Percentiles rank a stretch among this genome's conserved stretches.
Conservation (phyloP, 2,329 filamentous ascomycete species). For the Aspergillus pseudoterreus region DNA sequence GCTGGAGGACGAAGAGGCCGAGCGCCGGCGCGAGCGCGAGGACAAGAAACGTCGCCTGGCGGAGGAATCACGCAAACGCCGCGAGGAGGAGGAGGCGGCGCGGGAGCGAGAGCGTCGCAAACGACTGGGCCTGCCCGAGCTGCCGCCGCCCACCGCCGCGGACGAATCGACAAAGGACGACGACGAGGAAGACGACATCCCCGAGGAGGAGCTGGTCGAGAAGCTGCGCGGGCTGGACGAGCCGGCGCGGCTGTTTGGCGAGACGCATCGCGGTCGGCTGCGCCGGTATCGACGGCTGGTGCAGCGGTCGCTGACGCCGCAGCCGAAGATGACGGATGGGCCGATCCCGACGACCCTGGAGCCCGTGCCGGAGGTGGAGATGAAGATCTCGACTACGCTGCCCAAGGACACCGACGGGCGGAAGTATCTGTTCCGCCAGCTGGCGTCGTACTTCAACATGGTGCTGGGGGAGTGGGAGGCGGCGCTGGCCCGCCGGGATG, state of each 20-base stretch:
- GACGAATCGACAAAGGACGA: constrained; percentile 17
- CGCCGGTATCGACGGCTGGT: constrained; percentile 66
- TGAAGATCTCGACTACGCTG: constrained; percentile 70
- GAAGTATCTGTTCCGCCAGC: constrained; percentile 75
- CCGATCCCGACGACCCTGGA: constrained; percentile 84
- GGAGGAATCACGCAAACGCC: constrained; percentile 68
- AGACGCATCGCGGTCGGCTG: constrained; percentile 66
- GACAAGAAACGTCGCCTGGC: constrained; percentile 79
- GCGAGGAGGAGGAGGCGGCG: constrained; percentile 69
- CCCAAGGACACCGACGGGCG: constrained; percentile 63
- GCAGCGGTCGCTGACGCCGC: constrained; percentile 37
- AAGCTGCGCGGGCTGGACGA: constrained; percentile 70
- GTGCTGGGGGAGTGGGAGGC: constrained; percentile 83
- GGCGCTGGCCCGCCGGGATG: constrained; percentile 62
- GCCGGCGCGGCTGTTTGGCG: constrained; percentile 75
- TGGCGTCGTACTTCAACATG: constrained; percentile 95
- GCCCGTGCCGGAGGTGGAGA: constrained; percentile 77
- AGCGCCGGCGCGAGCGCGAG: constrained; percentile 65
- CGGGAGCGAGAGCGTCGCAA: constrained; percentile 71
- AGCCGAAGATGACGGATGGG: constrained; percentile 56
- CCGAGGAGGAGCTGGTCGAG: constrained; percentile 64
- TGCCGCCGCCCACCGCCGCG: constrained; percentile 40
- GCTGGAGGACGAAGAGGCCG: constrained; percentile 77
- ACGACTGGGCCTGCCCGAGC: constrained; percentile 74
- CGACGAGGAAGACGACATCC: constrained; percentile 52